Conservation (phyloP, 148 eudicot species). For the Cornus florida region DNA sequence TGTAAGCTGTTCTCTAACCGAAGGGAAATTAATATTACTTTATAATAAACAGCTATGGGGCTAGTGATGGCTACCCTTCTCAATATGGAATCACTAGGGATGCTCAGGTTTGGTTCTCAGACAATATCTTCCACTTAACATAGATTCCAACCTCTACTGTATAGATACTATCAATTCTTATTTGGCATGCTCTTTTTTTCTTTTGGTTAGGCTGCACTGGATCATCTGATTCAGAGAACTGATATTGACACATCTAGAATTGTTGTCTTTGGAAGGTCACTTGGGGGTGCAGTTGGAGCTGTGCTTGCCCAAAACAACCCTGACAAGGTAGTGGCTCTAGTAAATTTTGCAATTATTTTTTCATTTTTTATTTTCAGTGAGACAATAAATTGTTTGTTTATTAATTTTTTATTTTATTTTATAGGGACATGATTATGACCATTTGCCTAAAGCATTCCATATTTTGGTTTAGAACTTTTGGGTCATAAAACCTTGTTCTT, state of each 20-base stretch:
- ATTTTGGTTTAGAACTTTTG: background rate
- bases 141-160: background rate
- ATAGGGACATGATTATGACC: background rate
- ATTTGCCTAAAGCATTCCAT: background rate
- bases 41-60: slow-evolving; percentile 69
- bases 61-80: slow-evolving; percentile 95
- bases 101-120: slow-evolving; percentile 68
- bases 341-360: background rate
- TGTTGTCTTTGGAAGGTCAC: slow-evolving; percentile 94
- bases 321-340: slow-evolving; percentile 58
- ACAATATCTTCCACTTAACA: background rate
- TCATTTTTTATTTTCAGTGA: background rate
- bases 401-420: background rate
- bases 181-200: background rate
- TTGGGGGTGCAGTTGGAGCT: slow-evolving; percentile 97
- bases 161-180: slow-evolving; percentile 13
- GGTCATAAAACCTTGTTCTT: background rate
- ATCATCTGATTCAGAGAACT: slow-evolving; percentile 83
- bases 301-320: slow-evolving; percentile 80
- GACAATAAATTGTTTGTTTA: background rate
- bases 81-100: slow-evolving; percentile 89
- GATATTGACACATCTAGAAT: slow-evolving; percentile 90
- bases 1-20: slow-evolving; percentile 2
- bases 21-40: slow-evolving; percentile 13
- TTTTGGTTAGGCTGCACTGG: slow-evolving; percentile 78